These are phyloP conservation scores for Verbena officinalis DNA, from an alignment of 257 asterid species.

Conservation along the genomic window DNA sequence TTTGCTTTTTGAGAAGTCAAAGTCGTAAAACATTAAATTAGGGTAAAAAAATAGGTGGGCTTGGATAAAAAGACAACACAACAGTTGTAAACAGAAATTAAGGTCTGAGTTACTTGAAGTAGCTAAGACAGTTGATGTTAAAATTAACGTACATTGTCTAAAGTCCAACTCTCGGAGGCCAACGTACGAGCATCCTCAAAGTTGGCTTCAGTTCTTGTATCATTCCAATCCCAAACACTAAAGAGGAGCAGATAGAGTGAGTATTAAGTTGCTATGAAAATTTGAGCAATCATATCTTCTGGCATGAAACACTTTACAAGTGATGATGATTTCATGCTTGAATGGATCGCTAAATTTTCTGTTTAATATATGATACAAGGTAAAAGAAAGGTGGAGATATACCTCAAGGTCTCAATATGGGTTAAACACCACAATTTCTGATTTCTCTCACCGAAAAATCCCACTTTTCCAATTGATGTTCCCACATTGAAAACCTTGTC, in stretches of 20 bases:
- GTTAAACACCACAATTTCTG: constrained; percentile 89
- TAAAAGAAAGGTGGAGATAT: background rate
- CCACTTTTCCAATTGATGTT: constrained; percentile 88
- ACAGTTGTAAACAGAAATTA: too few relatives aligned
- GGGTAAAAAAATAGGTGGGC: too few relatives aligned
- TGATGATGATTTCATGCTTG: background rate
- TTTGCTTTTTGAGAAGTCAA: too few relatives aligned
- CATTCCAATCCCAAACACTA: constrained; percentile 94
- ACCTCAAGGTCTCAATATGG: constrained; percentile 93
- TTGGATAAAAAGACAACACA: too few relatives aligned
- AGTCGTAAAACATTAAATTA: too few relatives aligned
- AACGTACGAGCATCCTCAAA: constrained; percentile 80
- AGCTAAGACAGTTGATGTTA: too few relatives aligned
- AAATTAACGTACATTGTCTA: constrained; percentile 52
- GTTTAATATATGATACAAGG: background rate
- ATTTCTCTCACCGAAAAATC: constrained; percentile 69
- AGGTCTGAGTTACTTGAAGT: too few relatives aligned
- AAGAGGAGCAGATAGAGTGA: constrained; percentile 12
- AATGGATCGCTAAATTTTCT: constrained; percentile 3
- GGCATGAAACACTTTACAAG: constrained; percentile 2
- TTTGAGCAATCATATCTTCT: background rate
- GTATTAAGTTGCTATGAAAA: constrained; percentile 1
- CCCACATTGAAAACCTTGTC: constrained; percentile 84
- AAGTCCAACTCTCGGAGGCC: constrained; percentile 83
- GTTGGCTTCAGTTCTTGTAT: constrained; percentile 53